Evolutionary conservation across 345 rosid genomes (phyloP).

Genomic region (Eucalyptus paniculata): DNA sequence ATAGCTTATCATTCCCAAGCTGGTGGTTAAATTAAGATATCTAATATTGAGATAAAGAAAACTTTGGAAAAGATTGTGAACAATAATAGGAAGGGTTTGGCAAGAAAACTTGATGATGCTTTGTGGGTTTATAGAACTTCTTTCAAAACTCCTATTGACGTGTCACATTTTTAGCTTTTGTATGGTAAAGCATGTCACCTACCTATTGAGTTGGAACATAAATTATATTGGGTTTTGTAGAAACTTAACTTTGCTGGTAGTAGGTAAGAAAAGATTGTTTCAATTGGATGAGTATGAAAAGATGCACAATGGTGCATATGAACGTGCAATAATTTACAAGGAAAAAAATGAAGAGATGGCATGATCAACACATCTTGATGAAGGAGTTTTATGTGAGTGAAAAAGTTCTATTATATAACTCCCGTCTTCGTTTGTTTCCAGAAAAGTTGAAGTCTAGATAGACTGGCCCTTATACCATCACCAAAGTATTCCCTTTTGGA

Average conservation of each 20-base stretch:
- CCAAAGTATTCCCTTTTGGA: too few relatives aligned
- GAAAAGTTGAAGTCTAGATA: not conserved
- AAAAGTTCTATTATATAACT: not conserved
- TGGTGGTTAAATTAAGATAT: too few relatives aligned
- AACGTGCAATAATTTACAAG: not conserved
- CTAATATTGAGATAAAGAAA: too few relatives aligned
- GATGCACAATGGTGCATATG: not conserved
- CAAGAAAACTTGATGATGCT: not conserved
- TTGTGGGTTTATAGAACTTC: not conserved
- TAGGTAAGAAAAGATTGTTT: not conserved
- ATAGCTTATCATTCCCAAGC: too few relatives aligned
- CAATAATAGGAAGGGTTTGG: not conserved
- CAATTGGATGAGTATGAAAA: not conserved
- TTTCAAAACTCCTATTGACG: not conserved
- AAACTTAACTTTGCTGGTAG: not conserved
- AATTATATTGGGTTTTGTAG: not conserved
- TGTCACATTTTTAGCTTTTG: not conserved
- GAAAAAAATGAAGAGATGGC: not conserved
- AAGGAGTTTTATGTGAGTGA: not conserved
- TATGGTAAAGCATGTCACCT: not conserved
- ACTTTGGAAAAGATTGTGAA: too few relatives aligned
- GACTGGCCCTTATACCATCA: too few relatives aligned
- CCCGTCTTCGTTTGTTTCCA: not conserved
- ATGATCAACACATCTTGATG: not conserved
- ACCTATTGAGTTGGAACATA: not conserved